These are phyloP conservation scores for Neofusicoccum umdonicola DNA, from an alignment of 2,329 filamentous ascomycete genomes.

Conservation along the genomic window DNA sequence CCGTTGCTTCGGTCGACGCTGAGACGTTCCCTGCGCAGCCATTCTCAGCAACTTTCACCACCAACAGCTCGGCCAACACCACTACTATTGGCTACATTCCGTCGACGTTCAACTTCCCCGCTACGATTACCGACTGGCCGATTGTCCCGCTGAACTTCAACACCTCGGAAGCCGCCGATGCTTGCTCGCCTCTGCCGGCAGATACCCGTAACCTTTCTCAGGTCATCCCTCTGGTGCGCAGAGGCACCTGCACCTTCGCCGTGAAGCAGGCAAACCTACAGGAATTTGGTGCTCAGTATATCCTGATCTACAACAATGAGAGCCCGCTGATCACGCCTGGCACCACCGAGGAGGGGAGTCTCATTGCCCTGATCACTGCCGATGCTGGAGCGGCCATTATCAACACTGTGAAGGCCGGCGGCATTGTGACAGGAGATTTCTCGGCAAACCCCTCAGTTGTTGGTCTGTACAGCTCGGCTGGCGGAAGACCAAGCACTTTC, in stretches of 20 bases:
- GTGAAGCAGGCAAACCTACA: constrained; percentile 55
- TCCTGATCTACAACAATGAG: constrained; percentile 60
- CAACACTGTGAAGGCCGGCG: not conserved
- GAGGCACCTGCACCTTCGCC: constrained; percentile 57
- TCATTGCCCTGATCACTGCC: constrained; percentile 25
- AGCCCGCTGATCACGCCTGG: constrained; percentile 22
- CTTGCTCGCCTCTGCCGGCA: constrained; percentile 52
- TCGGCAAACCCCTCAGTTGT: constrained; percentile 14
- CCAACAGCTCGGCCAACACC: constrained; percentile 24
- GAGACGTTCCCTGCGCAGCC: constrained; percentile 32
- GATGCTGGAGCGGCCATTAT: constrained; percentile 15
- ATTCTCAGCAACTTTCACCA: constrained; percentile 33
- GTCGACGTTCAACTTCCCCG: constrained; percentile 34
- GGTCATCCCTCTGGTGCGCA: constrained; percentile 59
- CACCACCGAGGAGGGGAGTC: constrained; percentile 24
- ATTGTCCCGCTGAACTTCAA: constrained; percentile 50
- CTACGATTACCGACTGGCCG: constrained; percentile 29
- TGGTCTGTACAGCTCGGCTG: constrained; percentile 29
- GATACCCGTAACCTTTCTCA: constrained; percentile 57
- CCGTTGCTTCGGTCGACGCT: constrained; percentile 47
- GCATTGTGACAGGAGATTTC: not conserved
- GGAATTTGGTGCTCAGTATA: constrained; percentile 57
- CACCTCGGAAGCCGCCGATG: constrained; percentile 49
- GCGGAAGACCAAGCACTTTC: constrained; percentile 53
- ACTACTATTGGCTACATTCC: constrained; percentile 34